Base-by-base conservation (phyloP, 352 stramenopile genomes). In the Halophytophthora polymorphica region DNA sequence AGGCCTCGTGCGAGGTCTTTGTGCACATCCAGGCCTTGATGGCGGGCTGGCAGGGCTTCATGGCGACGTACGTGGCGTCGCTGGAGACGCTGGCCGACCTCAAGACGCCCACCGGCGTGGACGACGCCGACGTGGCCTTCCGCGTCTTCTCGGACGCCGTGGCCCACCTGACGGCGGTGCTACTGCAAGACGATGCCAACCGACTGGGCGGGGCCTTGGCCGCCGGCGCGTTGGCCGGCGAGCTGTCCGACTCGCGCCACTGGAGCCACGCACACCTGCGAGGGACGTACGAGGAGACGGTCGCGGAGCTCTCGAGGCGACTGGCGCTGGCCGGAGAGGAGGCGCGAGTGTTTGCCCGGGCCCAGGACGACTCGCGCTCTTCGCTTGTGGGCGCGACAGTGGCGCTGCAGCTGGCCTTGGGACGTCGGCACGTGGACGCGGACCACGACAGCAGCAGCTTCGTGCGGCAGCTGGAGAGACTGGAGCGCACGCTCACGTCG, bases 41-140 rank as follows among this genome's bases (percentile, higher is more conserved):
- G 44, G 63, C 74, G 46, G 61, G 64, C 33, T 83, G 69, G 73
- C 58, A 51, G 55, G 53, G 56, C 3, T 77, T 83, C 23, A 74
- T 76, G 64, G 19, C 42, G 19, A 83, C 71, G 14, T 83, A 77
- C 23, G 36, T 68, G 40, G 31, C 55, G 21, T 62, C 55, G 13
- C 40, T 81, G 5, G 67, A 80, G 2, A 45, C 69, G 35, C 42
- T 81, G 14, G 67, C 64, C 2, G 37, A 64, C 15, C 50, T 83
- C 14, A 83, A 83, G 53, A 62, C 64, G 13, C 69, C 72, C n/a
- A 51, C 64, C 22, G 64, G 58, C 18, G 61, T 73, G 12, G 71
- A 69, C 34, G 56, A 67, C 23, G 72, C 58, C 10, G 50, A 78
- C 21, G 58, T 73, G 17, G 64, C 52, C 0, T 65, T 73, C 39